Conservation (phyloP, 2,329 filamentous ascomycete species). For the Neofusicoccum cordaticola region DNA sequence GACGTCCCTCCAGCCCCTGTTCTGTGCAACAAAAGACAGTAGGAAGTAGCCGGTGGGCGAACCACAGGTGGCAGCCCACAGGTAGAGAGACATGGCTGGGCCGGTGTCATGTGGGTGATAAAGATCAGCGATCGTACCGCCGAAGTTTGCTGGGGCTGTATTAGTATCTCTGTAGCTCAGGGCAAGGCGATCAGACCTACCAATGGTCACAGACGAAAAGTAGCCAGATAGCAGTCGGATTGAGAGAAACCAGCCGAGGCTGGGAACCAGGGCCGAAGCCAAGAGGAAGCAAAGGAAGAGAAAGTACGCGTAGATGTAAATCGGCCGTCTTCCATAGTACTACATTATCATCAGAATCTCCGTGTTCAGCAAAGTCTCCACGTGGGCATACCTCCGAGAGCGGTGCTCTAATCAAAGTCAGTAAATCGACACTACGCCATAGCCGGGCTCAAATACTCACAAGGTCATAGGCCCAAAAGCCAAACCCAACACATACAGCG, state of each 20-base stretch:
- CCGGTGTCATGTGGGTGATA: slow-evolving; percentile 43
- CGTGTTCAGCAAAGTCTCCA: too few species aligned
- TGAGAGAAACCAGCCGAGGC: slow-evolving; percentile 41
- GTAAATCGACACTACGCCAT: slow-evolving; percentile 23
- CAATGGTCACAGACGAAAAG: slow-evolving; percentile 41
- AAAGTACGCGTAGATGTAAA: slow-evolving; percentile 45
- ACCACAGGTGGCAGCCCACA: slow-evolving; percentile 49
- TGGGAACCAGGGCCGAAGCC: slow-evolving; percentile 43
- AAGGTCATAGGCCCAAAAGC: slow-evolving; percentile 41
- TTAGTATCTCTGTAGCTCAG: not conserved
- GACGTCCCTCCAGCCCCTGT: slow-evolving; percentile 43
- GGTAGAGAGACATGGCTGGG: slow-evolving; percentile 42
- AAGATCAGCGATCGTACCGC: slow-evolving; percentile 47
- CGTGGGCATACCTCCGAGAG: slow-evolving; percentile 26
- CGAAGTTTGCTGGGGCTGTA: slow-evolving; percentile 29
- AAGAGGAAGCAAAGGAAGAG: slow-evolving; percentile 44
- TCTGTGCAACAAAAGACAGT: slow-evolving; percentile 46
- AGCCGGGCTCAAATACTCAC: slow-evolving; percentile 20
- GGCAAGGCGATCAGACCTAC: not conserved
- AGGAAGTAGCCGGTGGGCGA: slow-evolving; percentile 47
- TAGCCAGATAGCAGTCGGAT: slow-evolving; percentile 46
- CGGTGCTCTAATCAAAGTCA: slow-evolving; percentile 24
- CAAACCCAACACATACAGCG: slow-evolving; percentile 47
- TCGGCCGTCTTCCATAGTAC: slow-evolving; percentile 44
- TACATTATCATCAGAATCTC: slow-evolving; percentile 10